These are phyloP conservation scores for Lyophyllum decastes DNA, from an alignment of 768 basidiomycete species.

Conservation along the genomic window DNA sequence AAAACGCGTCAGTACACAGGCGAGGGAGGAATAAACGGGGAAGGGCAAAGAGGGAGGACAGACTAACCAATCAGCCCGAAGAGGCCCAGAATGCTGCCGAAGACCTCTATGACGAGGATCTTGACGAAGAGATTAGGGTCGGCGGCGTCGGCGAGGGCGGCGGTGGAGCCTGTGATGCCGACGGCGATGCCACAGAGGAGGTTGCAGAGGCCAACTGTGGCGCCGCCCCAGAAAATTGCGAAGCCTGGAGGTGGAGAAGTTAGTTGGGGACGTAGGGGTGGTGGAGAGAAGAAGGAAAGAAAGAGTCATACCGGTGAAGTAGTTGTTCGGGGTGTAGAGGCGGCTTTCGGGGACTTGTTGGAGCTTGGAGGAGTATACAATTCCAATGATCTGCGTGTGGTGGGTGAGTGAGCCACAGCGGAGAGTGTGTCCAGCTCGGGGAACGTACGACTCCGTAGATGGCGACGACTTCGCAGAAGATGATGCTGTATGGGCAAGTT, in stretches of 20 bases:
- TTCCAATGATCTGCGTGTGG: slow-evolving; percentile 81
- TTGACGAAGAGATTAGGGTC: slow-evolving; percentile 96
- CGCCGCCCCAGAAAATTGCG: slow-evolving; percentile 95
- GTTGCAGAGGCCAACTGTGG: slow-evolving; percentile 94
- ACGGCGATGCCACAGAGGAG: slow-evolving; percentile 93
- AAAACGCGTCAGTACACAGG: not conserved
- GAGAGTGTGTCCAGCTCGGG: not conserved
- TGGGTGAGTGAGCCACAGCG: not conserved
- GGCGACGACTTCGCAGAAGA: slow-evolving; percentile 99
- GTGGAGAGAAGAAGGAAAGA: not conserved
- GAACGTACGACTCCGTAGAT: slow-evolving; percentile 90
- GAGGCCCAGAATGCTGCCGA: slow-evolving; percentile 87
- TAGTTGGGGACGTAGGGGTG: not conserved
- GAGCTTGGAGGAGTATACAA: slow-evolving; percentile 91
- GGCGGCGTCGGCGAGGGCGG: slow-evolving; percentile 92
- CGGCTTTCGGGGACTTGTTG: slow-evolving; percentile 56
- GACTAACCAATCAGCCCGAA: slow-evolving; percentile 90
- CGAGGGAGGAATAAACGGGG: not conserved
- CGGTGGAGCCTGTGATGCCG: slow-evolving; percentile 93
- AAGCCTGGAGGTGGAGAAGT: slow-evolving; percentile 52
- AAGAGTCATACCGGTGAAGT: slow-evolving; percentile 74
- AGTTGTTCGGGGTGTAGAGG: slow-evolving; percentile 85
- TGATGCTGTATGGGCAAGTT: slow-evolving; percentile 61
- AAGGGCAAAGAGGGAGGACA: not conserved
- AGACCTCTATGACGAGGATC: slow-evolving; percentile 94